Evolutionary conservation across 1,284 basidiomycete genomes (phyloP).

Genomic region (Ustilago crameri): DNA sequence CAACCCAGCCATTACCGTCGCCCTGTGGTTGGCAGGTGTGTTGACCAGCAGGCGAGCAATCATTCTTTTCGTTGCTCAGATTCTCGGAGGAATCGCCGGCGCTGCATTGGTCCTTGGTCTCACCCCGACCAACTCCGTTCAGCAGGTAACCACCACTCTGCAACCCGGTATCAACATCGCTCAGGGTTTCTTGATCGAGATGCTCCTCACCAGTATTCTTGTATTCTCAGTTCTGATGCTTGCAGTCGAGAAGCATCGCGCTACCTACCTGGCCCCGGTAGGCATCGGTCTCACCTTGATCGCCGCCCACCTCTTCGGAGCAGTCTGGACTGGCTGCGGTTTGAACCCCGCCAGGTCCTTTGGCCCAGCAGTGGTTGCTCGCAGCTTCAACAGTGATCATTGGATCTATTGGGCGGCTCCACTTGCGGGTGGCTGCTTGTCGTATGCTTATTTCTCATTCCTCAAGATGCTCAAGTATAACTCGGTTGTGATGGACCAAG

Average conservation of each 20-base stretch:
- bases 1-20: constrained; percentile 71
- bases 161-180: constrained; percentile 41
- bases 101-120: constrained; percentile 37
- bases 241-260: constrained; percentile 71
- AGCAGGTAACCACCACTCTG: constrained; percentile 68
- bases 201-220: constrained; percentile 24
- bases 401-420: constrained; percentile 60
- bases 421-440: constrained; percentile 24
- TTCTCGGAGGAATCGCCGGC: constrained; percentile 49
- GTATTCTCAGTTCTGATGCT: constrained; percentile 57
- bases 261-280: constrained; percentile 79
- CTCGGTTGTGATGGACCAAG: constrained; percentile 47
- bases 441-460: constrained; percentile 28
- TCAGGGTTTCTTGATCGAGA: constrained; percentile 53
- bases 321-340: constrained; percentile 70
- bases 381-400: constrained; percentile 33
- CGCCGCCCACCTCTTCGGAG: constrained; percentile 35
- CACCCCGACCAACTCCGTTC: constrained; percentile 40
- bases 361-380: constrained; percentile 74
- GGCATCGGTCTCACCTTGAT: constrained; percentile 73
- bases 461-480: constrained; percentile 47
- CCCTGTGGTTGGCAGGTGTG: constrained; percentile 70
- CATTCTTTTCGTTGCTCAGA: constrained; percentile 67
- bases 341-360: constrained; percentile 81
- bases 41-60: constrained; percentile 68